phyloP scores from a whole-genome alignment of 192 early-diverging fungal genomes.

The Gonapodya sp. region DNA sequence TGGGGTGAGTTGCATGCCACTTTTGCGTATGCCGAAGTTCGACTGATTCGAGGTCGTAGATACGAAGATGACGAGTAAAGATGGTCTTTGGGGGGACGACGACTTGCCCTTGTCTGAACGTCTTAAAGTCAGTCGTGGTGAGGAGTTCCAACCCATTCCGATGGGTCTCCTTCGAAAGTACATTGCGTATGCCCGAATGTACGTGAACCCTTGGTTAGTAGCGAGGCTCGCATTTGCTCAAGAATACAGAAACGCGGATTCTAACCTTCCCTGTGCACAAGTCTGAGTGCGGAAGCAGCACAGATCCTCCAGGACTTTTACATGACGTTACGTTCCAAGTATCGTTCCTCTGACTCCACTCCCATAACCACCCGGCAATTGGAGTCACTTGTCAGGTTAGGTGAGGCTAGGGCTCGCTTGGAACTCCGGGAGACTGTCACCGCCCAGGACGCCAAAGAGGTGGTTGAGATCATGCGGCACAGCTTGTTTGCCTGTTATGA shows the following conservation, averaged over 20 bases:
- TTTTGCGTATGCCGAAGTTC: too few relatives aligned
- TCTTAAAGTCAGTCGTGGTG: conserved; percentile 37
- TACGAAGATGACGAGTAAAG: too few relatives aligned
- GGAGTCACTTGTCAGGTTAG: conserved; percentile 65
- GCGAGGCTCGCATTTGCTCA: conserved; percentile 13
- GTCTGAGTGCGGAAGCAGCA: conserved; percentile 48
- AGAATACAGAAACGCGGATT: too few relatives aligned
- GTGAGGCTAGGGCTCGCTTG: conserved; percentile 65
- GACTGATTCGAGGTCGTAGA: too few relatives aligned
- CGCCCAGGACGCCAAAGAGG: conserved; percentile 59
- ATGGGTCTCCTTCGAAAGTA: conserved; percentile 64
- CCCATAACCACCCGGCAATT: conserved; percentile 75
- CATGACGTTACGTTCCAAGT: conserved; percentile 47
- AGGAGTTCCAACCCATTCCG: conserved; percentile 52
- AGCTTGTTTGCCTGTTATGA: conserved; percentile 43
- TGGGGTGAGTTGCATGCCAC: neutral
- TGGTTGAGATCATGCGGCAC: conserved; percentile 66
- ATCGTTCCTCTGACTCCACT: conserved; percentile 30
- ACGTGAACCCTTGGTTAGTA: conserved; percentile 57
- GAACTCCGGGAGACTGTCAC: conserved; percentile 69
- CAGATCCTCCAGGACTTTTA: conserved; percentile 61
- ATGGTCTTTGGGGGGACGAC: too few relatives aligned
- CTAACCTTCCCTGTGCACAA: too few relatives aligned
- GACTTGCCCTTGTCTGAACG: conserved; percentile 24
- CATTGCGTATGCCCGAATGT: conserved; percentile 74